A percentile compares a stretch with the other conserved stretches of the same genome.
These are phyloP conservation scores for Ganoderma multipileum DNA, from an alignment of 1,284 basidiomycete genomes.

Conservation along the genomic window DNA sequence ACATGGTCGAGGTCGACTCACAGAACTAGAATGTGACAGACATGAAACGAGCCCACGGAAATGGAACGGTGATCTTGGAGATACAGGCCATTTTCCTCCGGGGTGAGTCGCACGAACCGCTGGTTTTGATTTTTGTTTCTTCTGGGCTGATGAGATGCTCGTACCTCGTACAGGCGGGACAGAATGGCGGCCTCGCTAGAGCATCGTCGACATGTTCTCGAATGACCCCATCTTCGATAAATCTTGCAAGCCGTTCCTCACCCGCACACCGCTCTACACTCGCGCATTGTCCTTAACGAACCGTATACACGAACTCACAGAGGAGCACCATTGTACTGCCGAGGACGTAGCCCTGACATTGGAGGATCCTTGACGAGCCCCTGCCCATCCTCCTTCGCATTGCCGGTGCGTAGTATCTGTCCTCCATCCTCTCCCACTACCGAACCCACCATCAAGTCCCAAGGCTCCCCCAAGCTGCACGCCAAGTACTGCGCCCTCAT, in stretches of 20 bases:
- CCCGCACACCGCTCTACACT: conserved; percentile 57
- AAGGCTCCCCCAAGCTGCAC: conserved; percentile 59
- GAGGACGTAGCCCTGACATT: conserved; percentile 54
- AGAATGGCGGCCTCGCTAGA: conserved; percentile 56
- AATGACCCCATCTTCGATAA: conserved; percentile 73
- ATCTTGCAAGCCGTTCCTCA: conserved; percentile 57
- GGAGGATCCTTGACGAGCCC: conserved; percentile 54
- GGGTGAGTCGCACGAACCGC: conserved; percentile 11
- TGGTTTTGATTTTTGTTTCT: background rate
- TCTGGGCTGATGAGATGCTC: background rate
- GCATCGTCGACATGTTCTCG: conserved; percentile 56
- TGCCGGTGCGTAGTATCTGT: conserved; percentile 50
- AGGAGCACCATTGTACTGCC: conserved; percentile 58
- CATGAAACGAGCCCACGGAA: conserved; percentile 21
- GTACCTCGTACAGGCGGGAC: conserved; percentile 46
- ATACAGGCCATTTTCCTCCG: conserved; percentile 19
- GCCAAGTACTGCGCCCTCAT: conserved; percentile 58
- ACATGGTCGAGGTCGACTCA: no score
- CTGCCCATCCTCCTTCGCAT: conserved; percentile 63
- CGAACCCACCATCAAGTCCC: conserved; percentile 68
- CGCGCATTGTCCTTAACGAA: conserved; percentile 58
- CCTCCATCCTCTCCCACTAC: no score
- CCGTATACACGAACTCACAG: conserved; percentile 62
- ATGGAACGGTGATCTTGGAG: conserved; percentile 4
- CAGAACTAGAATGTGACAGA: conserved; percentile 21